A percentile compares a stretch with the other conserved stretches of the same genome.
phyloP scores from a whole-genome alignment of 805 yeast genomes.

The Candida vartiovaarae region DNA sequence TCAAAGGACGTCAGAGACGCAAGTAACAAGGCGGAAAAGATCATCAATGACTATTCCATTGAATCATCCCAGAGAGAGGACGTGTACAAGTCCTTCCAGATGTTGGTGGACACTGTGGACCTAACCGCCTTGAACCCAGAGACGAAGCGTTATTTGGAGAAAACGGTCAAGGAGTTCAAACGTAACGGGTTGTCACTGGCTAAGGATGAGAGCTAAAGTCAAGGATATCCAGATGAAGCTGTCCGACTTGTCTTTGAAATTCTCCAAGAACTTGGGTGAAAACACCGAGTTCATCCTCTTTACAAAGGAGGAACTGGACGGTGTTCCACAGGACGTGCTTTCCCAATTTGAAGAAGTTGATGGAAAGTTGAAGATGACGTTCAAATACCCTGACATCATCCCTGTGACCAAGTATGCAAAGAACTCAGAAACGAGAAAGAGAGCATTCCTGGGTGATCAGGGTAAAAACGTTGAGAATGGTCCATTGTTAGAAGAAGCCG shows the following conservation, averaged over 20 bases:
- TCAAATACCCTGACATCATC: slow-evolving; percentile 72
- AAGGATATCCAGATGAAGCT: slow-evolving; percentile 53
- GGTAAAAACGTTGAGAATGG: slow-evolving; percentile 62
- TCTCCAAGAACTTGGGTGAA: slow-evolving; percentile 62
- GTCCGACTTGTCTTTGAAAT: slow-evolving; percentile 49
- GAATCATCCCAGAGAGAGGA: slow-evolving; percentile 64
- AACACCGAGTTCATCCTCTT: slow-evolving; percentile 56
- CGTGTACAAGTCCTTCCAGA: slow-evolving; percentile 51
- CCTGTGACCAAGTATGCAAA: slow-evolving; percentile 75
- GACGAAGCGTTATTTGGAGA: slow-evolving; percentile 48
- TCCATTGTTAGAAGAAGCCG: slow-evolving; percentile 49
- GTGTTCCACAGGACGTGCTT: slow-evolving; percentile 62
- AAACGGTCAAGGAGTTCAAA: slow-evolving; percentile 47
- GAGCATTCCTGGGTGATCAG: slow-evolving; percentile 61
- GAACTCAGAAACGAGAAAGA: slow-evolving; percentile 54
- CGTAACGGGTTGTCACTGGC: slow-evolving; percentile 66
- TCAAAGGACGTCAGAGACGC: slow-evolving; percentile 65
- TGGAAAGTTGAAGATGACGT: slow-evolving; percentile 55
- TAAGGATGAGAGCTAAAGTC: slow-evolving; percentile 46
- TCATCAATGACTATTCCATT: slow-evolving; percentile 48
- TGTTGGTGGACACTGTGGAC: slow-evolving; percentile 36
- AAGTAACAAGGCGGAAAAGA: slow-evolving; percentile 54
- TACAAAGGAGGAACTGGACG: slow-evolving; percentile 58
- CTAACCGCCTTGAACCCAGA: slow-evolving; percentile 39
- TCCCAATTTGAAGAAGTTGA: slow-evolving; percentile 47